Evolutionary conservation across 371 early-diverging fungal genomes (phyloP).

Genomic region (Saksenaea vasiformis): DNA sequence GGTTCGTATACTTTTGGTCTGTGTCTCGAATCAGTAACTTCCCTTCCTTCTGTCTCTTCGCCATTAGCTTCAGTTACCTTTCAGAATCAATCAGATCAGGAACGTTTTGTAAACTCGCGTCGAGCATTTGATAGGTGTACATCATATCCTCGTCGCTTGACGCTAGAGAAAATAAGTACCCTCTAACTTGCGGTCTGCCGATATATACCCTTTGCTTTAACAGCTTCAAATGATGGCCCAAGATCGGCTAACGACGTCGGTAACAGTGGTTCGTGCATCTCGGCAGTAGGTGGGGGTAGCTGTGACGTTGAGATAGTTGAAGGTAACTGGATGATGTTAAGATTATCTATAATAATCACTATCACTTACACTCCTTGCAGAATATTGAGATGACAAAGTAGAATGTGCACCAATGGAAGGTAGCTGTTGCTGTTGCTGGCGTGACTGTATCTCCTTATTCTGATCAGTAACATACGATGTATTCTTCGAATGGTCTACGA

Average conservation of each 20-base stretch:
- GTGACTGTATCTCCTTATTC: not conserved
- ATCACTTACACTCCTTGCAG: constrained; percentile 17
- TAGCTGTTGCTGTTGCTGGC: constrained; percentile 22
- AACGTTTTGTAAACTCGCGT: constrained; percentile 73
- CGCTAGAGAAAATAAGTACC: constrained; percentile 11
- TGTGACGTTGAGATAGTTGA: constrained; percentile 1
- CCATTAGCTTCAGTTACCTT: constrained; percentile 39
- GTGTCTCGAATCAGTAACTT: not conserved
- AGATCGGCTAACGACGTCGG: constrained; percentile 80
- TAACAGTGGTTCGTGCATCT: constrained; percentile 56
- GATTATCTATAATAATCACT: not conserved
- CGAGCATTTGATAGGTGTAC: constrained; percentile 71
- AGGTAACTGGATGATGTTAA: not conserved
- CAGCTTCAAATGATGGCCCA: constrained; percentile 74
- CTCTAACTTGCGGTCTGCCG: not conserved
- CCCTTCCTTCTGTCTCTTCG: not conserved
- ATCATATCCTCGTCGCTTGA: constrained; percentile 34
- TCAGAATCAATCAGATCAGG: constrained; percentile 81
- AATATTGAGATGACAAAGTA: constrained; percentile 21
- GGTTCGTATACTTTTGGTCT: constrained; percentile 76
- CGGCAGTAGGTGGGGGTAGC: constrained; percentile 9
- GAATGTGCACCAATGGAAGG: constrained; percentile 23
- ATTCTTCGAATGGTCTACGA: constrained; percentile 24
- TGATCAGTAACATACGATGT: constrained; percentile 5
- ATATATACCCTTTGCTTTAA: constrained; percentile 63